Conservation (phyloP, 176 grass and related monocot genomes). For the barley (Hordeum vulgare) region DNA sequence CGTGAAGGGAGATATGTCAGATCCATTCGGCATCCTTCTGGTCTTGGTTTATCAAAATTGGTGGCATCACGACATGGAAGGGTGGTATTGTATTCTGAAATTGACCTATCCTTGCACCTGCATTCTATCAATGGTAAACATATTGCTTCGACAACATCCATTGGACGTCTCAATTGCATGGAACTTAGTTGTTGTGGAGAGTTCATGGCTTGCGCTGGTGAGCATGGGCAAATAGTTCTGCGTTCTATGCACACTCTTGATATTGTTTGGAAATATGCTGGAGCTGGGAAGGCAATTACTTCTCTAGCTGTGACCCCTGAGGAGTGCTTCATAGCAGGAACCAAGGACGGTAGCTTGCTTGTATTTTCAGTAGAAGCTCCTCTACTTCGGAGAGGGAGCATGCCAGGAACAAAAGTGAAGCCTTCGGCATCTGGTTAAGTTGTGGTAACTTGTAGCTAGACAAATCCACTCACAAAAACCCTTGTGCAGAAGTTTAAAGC, state of each 20-base stretch:
- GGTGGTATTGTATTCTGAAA: constrained; percentile 79
- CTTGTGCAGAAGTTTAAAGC: neutral
- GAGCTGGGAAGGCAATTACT: constrained; percentile 77
- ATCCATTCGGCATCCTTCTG: constrained; percentile 75
- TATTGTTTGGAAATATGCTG: constrained; percentile 70
- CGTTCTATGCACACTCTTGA: constrained; percentile 91
- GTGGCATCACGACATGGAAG: constrained; percentile 79
- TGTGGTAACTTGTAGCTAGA: neutral
- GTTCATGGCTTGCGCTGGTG: constrained; percentile 75
- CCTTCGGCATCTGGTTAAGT: constrained; percentile 15
- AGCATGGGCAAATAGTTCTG: constrained; percentile 79
- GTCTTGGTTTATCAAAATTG: constrained; percentile 64
- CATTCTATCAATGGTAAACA: constrained; percentile 93
- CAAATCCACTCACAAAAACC: neutral
- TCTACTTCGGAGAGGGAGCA: constrained; percentile 52
- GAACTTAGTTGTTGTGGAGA: constrained; percentile 87
- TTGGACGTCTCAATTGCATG: constrained; percentile 84
- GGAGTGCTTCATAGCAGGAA: constrained; percentile 89
- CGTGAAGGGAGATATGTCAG: constrained; percentile 71
- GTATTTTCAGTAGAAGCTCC: constrained; percentile 82
- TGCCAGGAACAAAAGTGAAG: constrained; percentile 44
- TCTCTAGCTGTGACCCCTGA: constrained; percentile 79
- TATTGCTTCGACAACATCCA: constrained; percentile 63
- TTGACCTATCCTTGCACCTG: constrained; percentile 74
- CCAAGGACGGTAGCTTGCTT: constrained; percentile 74